Conservation (phyloP, 164 flowering plant genomes). For the Aristolochia contorta region DNA sequence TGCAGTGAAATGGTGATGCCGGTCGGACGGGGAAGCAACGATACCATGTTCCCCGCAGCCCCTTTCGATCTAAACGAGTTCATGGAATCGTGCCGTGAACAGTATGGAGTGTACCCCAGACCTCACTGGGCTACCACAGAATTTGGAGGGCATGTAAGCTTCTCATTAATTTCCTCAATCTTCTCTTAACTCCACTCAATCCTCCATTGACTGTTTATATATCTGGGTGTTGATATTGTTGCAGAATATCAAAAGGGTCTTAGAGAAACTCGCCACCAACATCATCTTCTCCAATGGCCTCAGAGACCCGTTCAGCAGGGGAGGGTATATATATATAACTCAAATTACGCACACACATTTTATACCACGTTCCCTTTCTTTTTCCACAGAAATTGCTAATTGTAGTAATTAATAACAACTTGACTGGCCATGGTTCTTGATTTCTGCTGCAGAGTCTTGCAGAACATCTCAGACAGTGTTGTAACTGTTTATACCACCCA, state of each 20-base stretch:
- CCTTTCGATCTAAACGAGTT: conserved; percentile 26
- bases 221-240: not conserved
- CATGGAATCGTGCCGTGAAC: conserved; percentile 17
- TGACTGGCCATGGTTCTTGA: not conserved
- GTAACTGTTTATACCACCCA: conserved; percentile 33
- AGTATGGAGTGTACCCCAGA: conserved; percentile 40
- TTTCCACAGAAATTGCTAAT: not conserved
- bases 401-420: too few species aligned
- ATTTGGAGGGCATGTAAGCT: conserved; percentile 55
- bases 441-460: conserved; percentile 28
- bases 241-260: conserved; percentile 46
- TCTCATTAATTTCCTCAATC: too few species aligned
- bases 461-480: conserved; percentile 39
- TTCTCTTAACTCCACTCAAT: not conserved
- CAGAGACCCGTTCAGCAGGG: conserved; percentile 59
- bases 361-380: too few species aligned
- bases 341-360: too few species aligned
- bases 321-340: conserved; percentile 14
- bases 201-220: too few species aligned
- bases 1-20: conserved; percentile 65
- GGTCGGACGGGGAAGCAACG: conserved; percentile 29
- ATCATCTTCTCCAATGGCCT: conserved; percentile 75
- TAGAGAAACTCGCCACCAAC: conserved; percentile 52
- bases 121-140: conserved; percentile 62
- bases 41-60: conserved; percentile 36